Evolutionary conservation across 1,284 basidiomycete species (phyloP).

Genomic region (Boletus smithii): DNA sequence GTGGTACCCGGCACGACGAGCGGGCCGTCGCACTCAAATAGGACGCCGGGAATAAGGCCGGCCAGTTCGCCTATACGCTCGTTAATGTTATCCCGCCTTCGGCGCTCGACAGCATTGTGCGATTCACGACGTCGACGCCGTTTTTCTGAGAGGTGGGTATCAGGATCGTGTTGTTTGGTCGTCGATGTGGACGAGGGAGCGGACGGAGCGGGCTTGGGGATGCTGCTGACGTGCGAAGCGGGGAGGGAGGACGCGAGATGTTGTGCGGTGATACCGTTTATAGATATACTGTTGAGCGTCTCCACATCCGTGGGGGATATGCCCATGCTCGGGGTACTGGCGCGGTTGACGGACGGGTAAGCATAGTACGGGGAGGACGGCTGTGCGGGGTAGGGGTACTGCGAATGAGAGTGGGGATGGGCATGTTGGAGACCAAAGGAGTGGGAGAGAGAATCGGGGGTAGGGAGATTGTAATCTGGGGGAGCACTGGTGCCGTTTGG

Average conservation of each 20-base stretch:
- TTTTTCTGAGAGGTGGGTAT: conserved; percentile 66
- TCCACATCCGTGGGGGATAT: conserved; percentile 38
- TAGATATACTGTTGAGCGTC: conserved; percentile 9
- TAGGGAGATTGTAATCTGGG: conserved; percentile 33
- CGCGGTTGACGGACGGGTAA: conserved; percentile 16
- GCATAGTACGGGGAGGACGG: conserved; percentile 29
- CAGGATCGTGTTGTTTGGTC: conserved; percentile 22
- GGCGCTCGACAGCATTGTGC: conserved; percentile 88
- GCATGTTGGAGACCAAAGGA: conserved; percentile 27
- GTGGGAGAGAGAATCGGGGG: conserved; percentile 34
- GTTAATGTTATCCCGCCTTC: conserved; percentile 89
- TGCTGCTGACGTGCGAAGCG: conserved; percentile 7
- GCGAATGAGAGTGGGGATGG: conserved; percentile 13
- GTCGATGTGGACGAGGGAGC: conserved; percentile 7
- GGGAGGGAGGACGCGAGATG: conserved; percentile 24
- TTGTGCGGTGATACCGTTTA: conserved; percentile 20
- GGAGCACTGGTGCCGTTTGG: conserved; percentile 24
- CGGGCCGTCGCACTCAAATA: conserved; percentile 56
- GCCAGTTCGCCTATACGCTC: conserved; percentile 90
- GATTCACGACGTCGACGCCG: conserved; percentile 74
- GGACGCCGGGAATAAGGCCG: conserved; percentile 80
- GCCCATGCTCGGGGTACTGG: conserved; percentile 24
- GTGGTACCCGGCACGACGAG: conserved; percentile 18
- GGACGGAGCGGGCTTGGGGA: conserved; percentile 11
- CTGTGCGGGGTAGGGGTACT: conserved; percentile 24